Conservation (phyloP, 2,329 filamentous ascomycete genomes). For the Botrytis galanthina region DNA sequence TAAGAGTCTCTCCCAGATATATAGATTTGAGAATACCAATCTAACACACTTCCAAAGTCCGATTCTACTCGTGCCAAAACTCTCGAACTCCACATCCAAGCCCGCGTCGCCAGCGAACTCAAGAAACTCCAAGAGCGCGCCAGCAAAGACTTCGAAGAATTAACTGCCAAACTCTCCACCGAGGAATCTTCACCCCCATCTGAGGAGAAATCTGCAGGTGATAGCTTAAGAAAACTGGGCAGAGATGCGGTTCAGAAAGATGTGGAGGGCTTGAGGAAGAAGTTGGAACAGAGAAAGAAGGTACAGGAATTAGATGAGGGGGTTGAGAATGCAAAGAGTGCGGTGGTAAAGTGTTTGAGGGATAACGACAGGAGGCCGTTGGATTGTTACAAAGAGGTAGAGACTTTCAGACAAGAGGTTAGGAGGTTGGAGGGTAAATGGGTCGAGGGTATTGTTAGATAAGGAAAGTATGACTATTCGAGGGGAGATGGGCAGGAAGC, state of each 20-base stretch:
- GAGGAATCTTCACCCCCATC: constrained; percentile 22
- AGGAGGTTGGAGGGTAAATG: constrained; percentile 80
- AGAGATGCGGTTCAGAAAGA: constrained; percentile 57
- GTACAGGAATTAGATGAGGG: constrained; percentile 67
- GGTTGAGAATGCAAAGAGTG: constrained; percentile 71
- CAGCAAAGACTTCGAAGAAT: constrained; percentile 63
- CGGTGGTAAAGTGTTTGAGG: constrained; percentile 76
- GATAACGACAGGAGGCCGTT: constrained; percentile 83
- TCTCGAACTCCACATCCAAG: constrained; percentile 83
- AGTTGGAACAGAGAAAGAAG: constrained; percentile 61
- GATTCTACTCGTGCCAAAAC: constrained; percentile 81
- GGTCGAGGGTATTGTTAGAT: constrained; percentile 73
- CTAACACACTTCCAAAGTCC: constrained; percentile 54
- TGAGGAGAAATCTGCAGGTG: constrained; percentile 35
- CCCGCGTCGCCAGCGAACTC: constrained; percentile 82
- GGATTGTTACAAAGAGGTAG: constrained; percentile 93
- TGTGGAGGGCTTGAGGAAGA: constrained; percentile 55
- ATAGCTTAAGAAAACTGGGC: constrained; percentile 38
- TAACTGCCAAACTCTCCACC: constrained; percentile 61
- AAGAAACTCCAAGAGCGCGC: constrained; percentile 73
- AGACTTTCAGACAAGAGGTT: constrained; percentile 86
- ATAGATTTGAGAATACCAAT: neutral
- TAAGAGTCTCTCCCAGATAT: constrained; percentile 44
- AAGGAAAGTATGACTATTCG: neutral
- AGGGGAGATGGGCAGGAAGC: neutral